Evolutionary conservation across 768 basidiomycete genomes (phyloP).

Genomic region (Agaricus subrufescens): DNA sequence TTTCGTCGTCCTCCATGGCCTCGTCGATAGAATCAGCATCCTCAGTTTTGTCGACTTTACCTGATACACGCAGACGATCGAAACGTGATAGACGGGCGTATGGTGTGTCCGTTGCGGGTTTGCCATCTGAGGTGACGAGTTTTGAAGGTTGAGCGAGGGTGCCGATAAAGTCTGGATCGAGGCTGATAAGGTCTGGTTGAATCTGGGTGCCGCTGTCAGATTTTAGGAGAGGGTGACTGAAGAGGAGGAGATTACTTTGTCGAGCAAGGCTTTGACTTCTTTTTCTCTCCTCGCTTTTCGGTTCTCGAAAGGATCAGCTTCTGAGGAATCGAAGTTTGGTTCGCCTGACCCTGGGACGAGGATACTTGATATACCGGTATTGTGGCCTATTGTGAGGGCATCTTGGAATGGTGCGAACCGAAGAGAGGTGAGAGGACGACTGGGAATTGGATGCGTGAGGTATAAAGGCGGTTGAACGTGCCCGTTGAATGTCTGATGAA

Average conservation of each 20-base stretch:
- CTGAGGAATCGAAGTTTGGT: constrained; percentile 88
- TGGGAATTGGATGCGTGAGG: constrained; percentile 81
- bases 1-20: constrained; percentile 34
- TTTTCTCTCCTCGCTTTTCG: constrained; percentile 77
- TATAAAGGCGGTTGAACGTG: constrained; percentile 74
- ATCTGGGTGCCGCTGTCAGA: constrained; percentile 28
- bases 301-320: constrained; percentile 94
- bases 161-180: constrained; percentile 75
- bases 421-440: constrained; percentile 58
- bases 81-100: constrained; percentile 75
- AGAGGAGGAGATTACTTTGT: constrained; percentile 54
- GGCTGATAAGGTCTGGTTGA: constrained; percentile 87
- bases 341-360: constrained; percentile 92
- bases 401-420: constrained; percentile 92
- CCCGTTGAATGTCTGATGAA: constrained; percentile 49
- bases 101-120: constrained; percentile 42
- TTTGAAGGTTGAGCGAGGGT: constrained; percentile 32
- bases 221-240: not conserved
- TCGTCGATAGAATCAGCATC: constrained; percentile 37
- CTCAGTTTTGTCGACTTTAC: constrained; percentile 63
- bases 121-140: not conserved
- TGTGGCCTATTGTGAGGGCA: constrained; percentile 74
- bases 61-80: constrained; percentile 68
- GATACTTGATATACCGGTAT: constrained; percentile 74
- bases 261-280: constrained; percentile 86